phyloP scores from a whole-genome alignment of 108 stramenopile species.

The Stephanodiscus minutulus region DNA sequence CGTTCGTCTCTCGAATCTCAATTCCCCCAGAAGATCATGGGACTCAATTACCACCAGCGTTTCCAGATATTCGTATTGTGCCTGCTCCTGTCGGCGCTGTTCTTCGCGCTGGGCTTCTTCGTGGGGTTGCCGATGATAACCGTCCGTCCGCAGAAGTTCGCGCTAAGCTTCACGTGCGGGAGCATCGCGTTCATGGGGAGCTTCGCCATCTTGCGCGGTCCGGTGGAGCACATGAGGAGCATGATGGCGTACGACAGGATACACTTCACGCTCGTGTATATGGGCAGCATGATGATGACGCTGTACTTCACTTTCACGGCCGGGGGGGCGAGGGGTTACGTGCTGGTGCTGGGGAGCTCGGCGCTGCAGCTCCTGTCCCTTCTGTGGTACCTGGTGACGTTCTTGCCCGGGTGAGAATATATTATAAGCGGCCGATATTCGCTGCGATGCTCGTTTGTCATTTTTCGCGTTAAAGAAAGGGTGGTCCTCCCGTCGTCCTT shows the following conservation, averaged over 20 bases:
- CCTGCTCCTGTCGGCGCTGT: constrained; percentile 77
- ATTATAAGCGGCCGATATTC: background rate
- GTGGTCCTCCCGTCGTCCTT: too few species aligned
- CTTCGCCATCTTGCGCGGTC: constrained; percentile 90
- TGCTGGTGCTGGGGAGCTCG: constrained; percentile 65
- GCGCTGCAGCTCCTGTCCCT: constrained; percentile 76
- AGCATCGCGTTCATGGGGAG: constrained; percentile 89
- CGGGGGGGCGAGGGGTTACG: constrained; percentile 82
- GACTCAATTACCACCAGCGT: constrained; percentile 91
- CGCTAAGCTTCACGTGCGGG: constrained; percentile 92
- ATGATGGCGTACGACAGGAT: constrained; percentile 78
- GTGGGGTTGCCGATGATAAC: constrained; percentile 90
- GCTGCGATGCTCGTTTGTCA: too few species aligned
- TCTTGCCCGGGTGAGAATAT: constrained; percentile 69
- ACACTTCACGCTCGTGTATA: constrained; percentile 77
- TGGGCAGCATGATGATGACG: constrained; percentile 78
- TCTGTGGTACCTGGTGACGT: constrained; percentile 90
- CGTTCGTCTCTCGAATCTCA: constrained; percentile 79
- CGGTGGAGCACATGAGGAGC: constrained; percentile 71
- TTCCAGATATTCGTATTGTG: constrained; percentile 85
- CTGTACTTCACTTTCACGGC: constrained; percentile 75
- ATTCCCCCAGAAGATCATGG: constrained; percentile 85
- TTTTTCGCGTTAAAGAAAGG: too few species aligned
- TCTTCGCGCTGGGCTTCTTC: constrained; percentile 90
- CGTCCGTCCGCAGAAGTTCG: constrained; percentile 93